Evolutionary conservation across 1,139 yeast genomes (phyloP).

Genomic region (Geotrichum cucujoidarum): DNA sequence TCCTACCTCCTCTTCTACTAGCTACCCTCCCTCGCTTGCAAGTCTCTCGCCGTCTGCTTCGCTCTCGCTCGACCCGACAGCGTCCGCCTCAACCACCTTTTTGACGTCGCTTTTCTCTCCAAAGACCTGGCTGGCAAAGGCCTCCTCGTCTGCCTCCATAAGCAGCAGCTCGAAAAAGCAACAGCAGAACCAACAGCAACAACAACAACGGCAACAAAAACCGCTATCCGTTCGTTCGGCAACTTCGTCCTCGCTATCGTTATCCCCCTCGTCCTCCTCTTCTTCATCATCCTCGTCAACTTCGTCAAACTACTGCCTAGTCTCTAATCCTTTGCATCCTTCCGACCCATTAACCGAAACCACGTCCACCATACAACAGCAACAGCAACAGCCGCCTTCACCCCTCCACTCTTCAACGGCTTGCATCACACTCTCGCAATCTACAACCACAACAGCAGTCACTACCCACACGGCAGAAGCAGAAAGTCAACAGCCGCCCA

Average conservation of each 20-base stretch:
- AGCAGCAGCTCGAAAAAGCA: too few species aligned
- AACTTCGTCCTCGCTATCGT: conserved; percentile 5
- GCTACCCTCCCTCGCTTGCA: neutral
- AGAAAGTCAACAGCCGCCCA: neutral
- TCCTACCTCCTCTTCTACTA: neutral
- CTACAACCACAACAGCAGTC: conserved; percentile 7
- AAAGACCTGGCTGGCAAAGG: conserved; percentile 10
- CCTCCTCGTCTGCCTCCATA: neutral
- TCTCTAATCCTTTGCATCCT: conserved; percentile 3
- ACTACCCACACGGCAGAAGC: neutral
- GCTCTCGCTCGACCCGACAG: conserved; percentile 9
- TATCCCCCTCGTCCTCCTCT: conserved; percentile 9
- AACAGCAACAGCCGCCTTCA: conserved; percentile 4
- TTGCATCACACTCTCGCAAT: neutral
- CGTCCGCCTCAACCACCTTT: neutral
- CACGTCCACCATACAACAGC: conserved; percentile 3
- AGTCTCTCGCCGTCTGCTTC: conserved; percentile 13
- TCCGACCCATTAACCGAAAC: neutral
- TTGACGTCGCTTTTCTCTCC: conserved; percentile 10
- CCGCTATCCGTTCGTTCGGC: too few species aligned
- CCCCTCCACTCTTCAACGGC: conserved; percentile 13
- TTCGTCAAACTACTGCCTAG: conserved; percentile 11
- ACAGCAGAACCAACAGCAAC: too few species aligned
- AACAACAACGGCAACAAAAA: neutral
- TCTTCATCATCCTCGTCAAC: conserved; percentile 10